Evolutionary conservation across 495 filamentous ascomycete genomes (phyloP).

Genomic region (Talaromyces thailandensis): DNA sequence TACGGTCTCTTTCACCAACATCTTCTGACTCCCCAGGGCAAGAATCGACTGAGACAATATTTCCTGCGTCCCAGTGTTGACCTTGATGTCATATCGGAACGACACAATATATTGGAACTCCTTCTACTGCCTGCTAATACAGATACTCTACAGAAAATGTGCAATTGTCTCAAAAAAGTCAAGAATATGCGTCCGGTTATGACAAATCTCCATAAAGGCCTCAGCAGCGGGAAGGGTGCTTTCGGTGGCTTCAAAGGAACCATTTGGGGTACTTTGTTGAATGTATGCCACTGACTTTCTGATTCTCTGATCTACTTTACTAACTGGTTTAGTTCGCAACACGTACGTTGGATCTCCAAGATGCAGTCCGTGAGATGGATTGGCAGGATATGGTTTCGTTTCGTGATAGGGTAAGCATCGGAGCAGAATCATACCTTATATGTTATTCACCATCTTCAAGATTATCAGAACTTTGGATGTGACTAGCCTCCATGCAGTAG

Average conservation of each 20-base stretch:
- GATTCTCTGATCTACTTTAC: neutral
- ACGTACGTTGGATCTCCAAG: constrained; percentile 58
- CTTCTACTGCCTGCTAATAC: constrained; percentile 66
- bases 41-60: constrained; percentile 63
- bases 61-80: constrained; percentile 76
- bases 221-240: constrained; percentile 53
- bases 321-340: constrained; percentile 46
- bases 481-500: constrained; percentile 50
- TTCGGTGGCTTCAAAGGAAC: constrained; percentile 50
- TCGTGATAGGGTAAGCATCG: constrained; percentile 42
- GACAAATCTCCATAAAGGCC: constrained; percentile 65
- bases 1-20: constrained; percentile 75
- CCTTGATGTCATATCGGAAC: constrained; percentile 57
- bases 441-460: constrained; percentile 14
- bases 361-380: constrained; percentile 52
- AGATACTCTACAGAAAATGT: constrained; percentile 43
- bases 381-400: constrained; percentile 48
- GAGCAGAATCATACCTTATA: constrained; percentile 2
- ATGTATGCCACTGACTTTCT: constrained; percentile 20
- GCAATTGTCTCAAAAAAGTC: constrained; percentile 58
- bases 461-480: constrained; percentile 37
- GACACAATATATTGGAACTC: constrained; percentile 59
- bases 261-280: constrained; percentile 61
- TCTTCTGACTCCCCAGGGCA: constrained; percentile 77
- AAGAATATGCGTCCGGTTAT: constrained; percentile 70